Base-by-base conservation (phyloP, 345 rosid genomes). In the Luvunga scandens region DNA sequence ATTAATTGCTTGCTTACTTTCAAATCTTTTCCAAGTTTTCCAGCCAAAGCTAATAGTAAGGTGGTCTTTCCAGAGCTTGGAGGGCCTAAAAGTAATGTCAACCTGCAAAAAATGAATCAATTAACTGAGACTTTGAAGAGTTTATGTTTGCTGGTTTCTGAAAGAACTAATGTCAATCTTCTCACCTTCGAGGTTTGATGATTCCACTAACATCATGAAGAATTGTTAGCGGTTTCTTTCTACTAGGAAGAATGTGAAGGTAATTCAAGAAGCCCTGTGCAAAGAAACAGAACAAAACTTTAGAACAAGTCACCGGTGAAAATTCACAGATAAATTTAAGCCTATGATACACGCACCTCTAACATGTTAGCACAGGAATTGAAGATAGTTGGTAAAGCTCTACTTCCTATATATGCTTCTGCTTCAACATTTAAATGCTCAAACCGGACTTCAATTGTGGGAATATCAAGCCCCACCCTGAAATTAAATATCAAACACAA, bases 391-490 rank as follows among this genome's bases (percentile, higher is more conserved):
- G 94, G 94, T 56, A 88, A 77, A 60, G 91, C 91, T 83, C 94
- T 85, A 67, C 90, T 36, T 73, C 94, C 92, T 1, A 87, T 85
- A 79, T 89, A 80, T 71, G 94, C 90, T 80, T 89, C 87, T 18
- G 92, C 94, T 74, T 89, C 89, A 2, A 91, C 84, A 67, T 83
- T 89, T 5, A 94, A 50, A 84, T 90, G 90, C 84, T 94, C 93
- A 25, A 92, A 92, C 79, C 96, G 86, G 14, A 94, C 98, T 87
- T 95, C 97, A 75, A 95, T 93, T 2, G 93, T 90, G 42, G 99
- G 97, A 79, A 93, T 79, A 66, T 93, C 94, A 22, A 95, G 84
- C 70, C 97, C 98, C 77, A 95, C 98, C 78, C 98, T 93, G 88
- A 14, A 28, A 69, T 75, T 60, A 48, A 74, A 28, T 27, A 19